A percentile compares a stretch with the other conserved stretches of the same genome.
Conservation (phyloP, 2,329 filamentous ascomycete species). For the Orbilia javanica region DNA sequence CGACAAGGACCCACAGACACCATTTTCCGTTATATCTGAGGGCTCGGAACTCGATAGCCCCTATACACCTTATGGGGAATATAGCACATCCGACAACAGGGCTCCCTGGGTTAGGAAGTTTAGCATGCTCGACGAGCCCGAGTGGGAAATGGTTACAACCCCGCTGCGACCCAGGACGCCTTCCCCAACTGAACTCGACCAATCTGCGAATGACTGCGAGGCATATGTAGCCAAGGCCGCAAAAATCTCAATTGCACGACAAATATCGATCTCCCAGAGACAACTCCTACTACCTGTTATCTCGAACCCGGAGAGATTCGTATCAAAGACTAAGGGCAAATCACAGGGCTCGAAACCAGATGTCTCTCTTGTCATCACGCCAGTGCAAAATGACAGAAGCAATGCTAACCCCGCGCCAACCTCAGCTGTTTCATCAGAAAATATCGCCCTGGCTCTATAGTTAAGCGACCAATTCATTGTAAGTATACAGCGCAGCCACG, state of each 20-base stretch:
- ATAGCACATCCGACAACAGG: constrained; percentile 9
- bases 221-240: constrained; percentile 71
- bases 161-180: constrained; percentile 58
- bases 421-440: constrained; percentile 30
- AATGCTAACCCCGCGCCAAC: constrained; percentile 26
- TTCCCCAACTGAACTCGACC: constrained; percentile 64
- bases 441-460: constrained; percentile 49
- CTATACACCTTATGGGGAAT: constrained; percentile 25
- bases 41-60: constrained; percentile 56
- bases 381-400: constrained; percentile 14
- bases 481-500: not conserved
- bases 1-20: constrained; percentile 51
- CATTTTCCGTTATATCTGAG: constrained; percentile 57
- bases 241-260: constrained; percentile 76
- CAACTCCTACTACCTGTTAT: constrained; percentile 71
- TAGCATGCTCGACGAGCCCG: constrained; percentile 52
- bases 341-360: constrained; percentile 36
- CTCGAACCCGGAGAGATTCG: constrained; percentile 60
- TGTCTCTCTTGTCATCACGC: constrained; percentile 22
- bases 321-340: constrained; percentile 45
- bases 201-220: constrained; percentile 66
- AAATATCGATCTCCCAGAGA: constrained; percentile 76
- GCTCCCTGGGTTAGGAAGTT: constrained; percentile 55
- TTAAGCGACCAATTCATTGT: not conserved
- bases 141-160: constrained; percentile 59